Evolutionary conservation across 768 basidiomycete genomes (phyloP).

Genomic region (Auriscalpium vulgare): DNA sequence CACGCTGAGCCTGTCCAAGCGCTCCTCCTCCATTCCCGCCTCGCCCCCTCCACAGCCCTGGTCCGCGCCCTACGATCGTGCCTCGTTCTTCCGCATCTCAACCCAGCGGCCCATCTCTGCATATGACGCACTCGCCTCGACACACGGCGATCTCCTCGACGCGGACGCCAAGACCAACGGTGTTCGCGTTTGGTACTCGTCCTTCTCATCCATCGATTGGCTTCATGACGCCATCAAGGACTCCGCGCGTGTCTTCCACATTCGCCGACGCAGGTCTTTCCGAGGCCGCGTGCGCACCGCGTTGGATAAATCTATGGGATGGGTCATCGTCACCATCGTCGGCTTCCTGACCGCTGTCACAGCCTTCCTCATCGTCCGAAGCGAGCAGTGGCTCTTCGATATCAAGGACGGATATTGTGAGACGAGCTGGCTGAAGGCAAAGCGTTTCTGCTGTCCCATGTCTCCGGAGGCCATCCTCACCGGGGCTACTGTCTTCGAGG

Average conservation of each 20-base stretch:
- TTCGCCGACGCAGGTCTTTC: constrained; percentile 62
- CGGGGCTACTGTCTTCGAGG: constrained; percentile 14
- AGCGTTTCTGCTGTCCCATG: constrained; percentile 72
- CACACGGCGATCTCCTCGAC: constrained; percentile 30
- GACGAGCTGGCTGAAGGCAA: constrained; percentile 61
- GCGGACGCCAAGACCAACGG: constrained; percentile 71
- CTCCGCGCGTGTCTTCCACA: constrained; percentile 67
- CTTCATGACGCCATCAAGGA: constrained; percentile 95
- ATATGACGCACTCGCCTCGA: constrained; percentile 49
- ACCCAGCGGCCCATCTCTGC: constrained; percentile 61
- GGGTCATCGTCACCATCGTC: constrained; percentile 84
- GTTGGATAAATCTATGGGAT: constrained; percentile 75
- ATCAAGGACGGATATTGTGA: constrained; percentile 86
- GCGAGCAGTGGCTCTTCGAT: constrained; percentile 88
- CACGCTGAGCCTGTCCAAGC: constrained; percentile 23
- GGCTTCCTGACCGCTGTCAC: constrained; percentile 80
- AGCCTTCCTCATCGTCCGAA: constrained; percentile 80
- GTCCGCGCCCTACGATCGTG: constrained; percentile 19
- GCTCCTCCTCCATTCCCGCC: constrained; percentile 21
- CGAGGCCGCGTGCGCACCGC: constrained; percentile 55
- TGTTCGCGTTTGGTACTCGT: constrained; percentile 87
- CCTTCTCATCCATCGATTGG: constrained; percentile 92
- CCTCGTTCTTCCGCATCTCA: constrained; percentile 32
- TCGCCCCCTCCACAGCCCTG: constrained; percentile 24
- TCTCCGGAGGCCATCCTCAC: constrained; percentile 10